Evolutionary conservation across 2,329 filamentous ascomycete species (phyloP), one percentile per base, ranked within the genome.

Genomic region (Allantophomopsis lycopodina): DNA sequence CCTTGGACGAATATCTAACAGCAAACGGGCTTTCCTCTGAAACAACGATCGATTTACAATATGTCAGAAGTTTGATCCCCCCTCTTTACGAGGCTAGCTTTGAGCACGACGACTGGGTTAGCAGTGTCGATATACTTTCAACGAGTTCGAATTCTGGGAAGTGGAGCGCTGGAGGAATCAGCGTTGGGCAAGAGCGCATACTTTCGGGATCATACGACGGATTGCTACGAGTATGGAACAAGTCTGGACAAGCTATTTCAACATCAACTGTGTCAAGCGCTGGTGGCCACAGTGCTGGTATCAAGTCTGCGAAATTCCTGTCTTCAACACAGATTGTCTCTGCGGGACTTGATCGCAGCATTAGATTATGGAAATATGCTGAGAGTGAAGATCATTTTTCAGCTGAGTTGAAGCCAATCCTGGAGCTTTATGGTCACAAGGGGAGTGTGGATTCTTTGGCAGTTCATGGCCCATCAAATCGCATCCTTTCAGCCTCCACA

Each of bases 61-160:
- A 96, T 61, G 86, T 95, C 30, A 81, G 87, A 52, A 91, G 87
- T 46, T 66, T 95, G 50, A 77, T 95, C 44, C 91, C 91, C 7
- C 91, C 91, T 14, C 70, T 83, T 30, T 89, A 91, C 58, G 79
- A 94, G 50, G 82, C 87, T 11, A 91, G 83, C 55, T 98, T 94
- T 58, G 81, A 95, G 64, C 89, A 98, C 59, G 88, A 98, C 55
- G 91, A 96, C 60, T 98, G 91, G 91, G 83, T 98, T 37, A 85
- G 84, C 56, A 74, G 76, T 18, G 77, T 96, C 18, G 87, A 95
- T 58, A 73, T 94, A 4, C 66, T 94, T 17, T 88, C 86, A 0
- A 59, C 61, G 12, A 76, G 70, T 11, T 82, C 83, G 2, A 61
- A 65, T 6, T 73, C 77, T 2, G 76, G 69, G 15, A 56, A 58